Evolutionary conservation across 2,329 filamentous ascomycete species (phyloP).

Genomic region (Colletotrichum sp.): DNA sequence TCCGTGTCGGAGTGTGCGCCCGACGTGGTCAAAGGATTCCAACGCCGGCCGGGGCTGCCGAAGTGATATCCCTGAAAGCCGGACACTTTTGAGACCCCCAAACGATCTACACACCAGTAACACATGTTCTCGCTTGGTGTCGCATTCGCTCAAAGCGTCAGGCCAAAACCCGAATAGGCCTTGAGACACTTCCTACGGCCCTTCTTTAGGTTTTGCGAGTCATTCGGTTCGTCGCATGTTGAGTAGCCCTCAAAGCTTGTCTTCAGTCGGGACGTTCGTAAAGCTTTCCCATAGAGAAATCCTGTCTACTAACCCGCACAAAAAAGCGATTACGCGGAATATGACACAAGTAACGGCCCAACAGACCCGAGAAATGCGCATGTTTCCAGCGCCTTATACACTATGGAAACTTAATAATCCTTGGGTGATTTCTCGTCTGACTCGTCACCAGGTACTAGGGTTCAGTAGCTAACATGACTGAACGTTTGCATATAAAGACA

Average conservation of each 20-base stretch:
- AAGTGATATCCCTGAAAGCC: neutral
- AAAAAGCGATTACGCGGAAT: neutral
- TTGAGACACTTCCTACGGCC: neutral
- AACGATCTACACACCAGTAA: neutral
- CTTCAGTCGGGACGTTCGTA: neutral
- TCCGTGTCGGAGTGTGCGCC: neutral
- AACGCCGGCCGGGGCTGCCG: neutral
- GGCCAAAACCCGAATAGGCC: neutral
- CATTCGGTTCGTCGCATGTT: neutral
- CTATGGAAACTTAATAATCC: neutral
- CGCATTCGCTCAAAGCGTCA: neutral
- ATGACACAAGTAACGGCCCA: neutral
- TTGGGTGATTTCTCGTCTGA: neutral
- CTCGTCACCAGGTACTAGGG: neutral
- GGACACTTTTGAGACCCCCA: neutral
- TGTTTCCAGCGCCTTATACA: neutral
- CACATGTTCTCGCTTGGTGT: neutral
- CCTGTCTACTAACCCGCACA: neutral
- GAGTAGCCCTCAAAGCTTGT: neutral
- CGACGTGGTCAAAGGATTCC: neutral
- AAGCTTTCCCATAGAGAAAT: rapidly evolving
- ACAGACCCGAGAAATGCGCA: neutral
- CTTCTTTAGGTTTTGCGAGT: neutral
- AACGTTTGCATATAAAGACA: neutral
- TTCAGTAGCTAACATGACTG: neutral